Base-by-base conservation (phyloP, 2,329 filamentous ascomycete genomes). In the Colletotrichum lupini region DNA sequence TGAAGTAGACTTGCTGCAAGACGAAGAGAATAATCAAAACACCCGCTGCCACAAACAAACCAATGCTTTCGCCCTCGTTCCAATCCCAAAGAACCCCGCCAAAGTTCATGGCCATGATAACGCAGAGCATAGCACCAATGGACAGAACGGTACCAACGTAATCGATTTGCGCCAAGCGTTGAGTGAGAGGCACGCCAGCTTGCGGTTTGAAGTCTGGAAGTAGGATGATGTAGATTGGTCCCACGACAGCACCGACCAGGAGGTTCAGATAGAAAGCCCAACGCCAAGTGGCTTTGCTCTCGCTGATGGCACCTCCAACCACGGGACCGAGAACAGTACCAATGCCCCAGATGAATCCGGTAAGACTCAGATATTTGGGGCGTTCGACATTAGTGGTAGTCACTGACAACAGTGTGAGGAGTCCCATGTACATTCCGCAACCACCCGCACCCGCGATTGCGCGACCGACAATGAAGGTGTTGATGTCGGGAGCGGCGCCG, bases 191-290 rank as follows among this genome's bases (percentile, higher is more conserved):
- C 3, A 77, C 68, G 9, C 74, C 75, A 4, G 76, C 26, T 58
- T 74, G 60, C 14, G 75, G 75, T 49, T 77, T 71, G 32, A 77
- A 62, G 9, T 75, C 65, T 3, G 79, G 77, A 8, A 82, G 72
- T 16, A 78, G 57, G 37, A 79, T 78, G 42, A 82, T n/a, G 53
- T 77, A 79, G 46, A 77, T 75, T 11, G 81, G 80, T 2, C 75
- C 68, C 12, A 76, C 68, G 77, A 80, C 66, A 11, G 77, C 85
- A n/a, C 79, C 87, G 16, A 85, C 84, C 59, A 86, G 80, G 6
- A 90, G 79, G 72, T 89, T 90, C 77, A 90, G 86, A 75, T 91
- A 91, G 63, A 85, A 85, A 1, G 80, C 78, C 81, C 81, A 84
- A 65, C 85, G 69, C 85, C 85, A 86, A 1, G 79, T 81, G 2